Conservation (phyloP, 2,329 filamentous ascomycete genomes). For the Zasmidium angulare region DNA sequence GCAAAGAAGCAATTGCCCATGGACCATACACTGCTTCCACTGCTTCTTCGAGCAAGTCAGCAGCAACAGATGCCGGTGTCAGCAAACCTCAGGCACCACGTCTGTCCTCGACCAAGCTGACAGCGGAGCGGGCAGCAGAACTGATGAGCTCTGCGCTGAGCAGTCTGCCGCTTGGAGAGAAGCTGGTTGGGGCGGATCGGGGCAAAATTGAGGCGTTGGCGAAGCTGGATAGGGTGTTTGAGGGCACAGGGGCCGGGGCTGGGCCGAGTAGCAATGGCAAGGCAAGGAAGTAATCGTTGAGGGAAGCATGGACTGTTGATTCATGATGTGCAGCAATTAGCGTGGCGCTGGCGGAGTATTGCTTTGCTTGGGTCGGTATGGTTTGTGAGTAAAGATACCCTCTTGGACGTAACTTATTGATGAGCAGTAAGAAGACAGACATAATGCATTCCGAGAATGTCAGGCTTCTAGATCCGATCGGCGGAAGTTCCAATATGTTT, state of each 20-base stretch:
- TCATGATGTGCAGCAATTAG: too few species aligned
- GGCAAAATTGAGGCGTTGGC: constrained; percentile 46
- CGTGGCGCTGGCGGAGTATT: neutral
- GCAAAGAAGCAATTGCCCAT: constrained; percentile 33
- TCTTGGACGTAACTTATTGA: neutral
- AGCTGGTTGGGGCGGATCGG: constrained; percentile 36
- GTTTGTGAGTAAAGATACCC: neutral
- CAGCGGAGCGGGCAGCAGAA: constrained; percentile 45
- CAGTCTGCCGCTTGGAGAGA: constrained; percentile 43
- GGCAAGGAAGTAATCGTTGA: neutral
- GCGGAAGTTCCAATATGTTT: too few species aligned
- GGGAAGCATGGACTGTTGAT: neutral
- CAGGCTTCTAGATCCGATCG: too few species aligned
- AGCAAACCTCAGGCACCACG: constrained; percentile 17
- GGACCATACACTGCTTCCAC: constrained; percentile 1
- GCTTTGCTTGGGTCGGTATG: neutral
- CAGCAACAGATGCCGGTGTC: constrained; percentile 13
- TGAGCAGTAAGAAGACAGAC: too few species aligned
- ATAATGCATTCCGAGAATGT: too few species aligned
- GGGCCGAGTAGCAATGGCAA: neutral
- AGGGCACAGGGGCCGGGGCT: constrained; percentile 15
- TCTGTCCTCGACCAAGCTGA: constrained; percentile 30
- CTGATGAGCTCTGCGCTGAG: constrained; percentile 49
- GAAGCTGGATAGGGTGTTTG: constrained; percentile 44
- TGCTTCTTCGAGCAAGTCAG: constrained; percentile 1